Conservation (phyloP, 495 filamentous ascomycete genomes). For the Usnea hakonensis region DNA sequence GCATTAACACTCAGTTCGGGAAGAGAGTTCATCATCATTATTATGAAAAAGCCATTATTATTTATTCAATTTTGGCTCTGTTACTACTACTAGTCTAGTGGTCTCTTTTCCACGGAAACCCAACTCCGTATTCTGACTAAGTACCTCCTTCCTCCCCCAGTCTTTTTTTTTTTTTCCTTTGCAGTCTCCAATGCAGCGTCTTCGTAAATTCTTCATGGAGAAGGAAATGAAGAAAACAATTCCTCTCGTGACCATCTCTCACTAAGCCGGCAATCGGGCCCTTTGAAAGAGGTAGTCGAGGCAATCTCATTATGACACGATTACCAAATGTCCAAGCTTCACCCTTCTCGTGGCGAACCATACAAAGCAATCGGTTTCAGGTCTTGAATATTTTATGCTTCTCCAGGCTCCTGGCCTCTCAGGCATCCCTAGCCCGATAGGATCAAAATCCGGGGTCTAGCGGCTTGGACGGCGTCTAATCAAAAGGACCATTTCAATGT, state of each 20-base stretch:
- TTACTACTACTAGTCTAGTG: too few species aligned
- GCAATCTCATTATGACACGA: neutral
- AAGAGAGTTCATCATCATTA: constrained; percentile 6
- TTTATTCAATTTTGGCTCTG: too few species aligned
- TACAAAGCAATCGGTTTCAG: neutral
- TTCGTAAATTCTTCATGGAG: neutral
- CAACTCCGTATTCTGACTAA: too few species aligned
- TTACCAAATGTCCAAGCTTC: neutral
- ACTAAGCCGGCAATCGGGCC: neutral
- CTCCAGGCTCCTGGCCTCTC: neutral
- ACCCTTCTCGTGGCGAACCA: neutral
- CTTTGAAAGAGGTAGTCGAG: neutral
- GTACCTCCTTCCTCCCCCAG: too few species aligned
- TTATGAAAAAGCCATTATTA: too few species aligned
- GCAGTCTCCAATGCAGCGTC: too few species aligned
- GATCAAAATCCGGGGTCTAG: constrained; percentile 15
- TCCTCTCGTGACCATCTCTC: neutral
- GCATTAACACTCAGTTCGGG: neutral
- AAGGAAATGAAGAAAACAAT: neutral
- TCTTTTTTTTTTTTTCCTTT: too few species aligned
- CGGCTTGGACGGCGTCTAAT: neutral
- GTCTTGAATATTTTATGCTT: neutral
- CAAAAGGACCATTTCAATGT: constrained; percentile 6
- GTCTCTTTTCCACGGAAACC: too few species aligned
- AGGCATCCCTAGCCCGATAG: neutral